phyloP scores from a whole-genome alignment of 106 monocot genomes.

The Cymbidium sinense region DNA sequence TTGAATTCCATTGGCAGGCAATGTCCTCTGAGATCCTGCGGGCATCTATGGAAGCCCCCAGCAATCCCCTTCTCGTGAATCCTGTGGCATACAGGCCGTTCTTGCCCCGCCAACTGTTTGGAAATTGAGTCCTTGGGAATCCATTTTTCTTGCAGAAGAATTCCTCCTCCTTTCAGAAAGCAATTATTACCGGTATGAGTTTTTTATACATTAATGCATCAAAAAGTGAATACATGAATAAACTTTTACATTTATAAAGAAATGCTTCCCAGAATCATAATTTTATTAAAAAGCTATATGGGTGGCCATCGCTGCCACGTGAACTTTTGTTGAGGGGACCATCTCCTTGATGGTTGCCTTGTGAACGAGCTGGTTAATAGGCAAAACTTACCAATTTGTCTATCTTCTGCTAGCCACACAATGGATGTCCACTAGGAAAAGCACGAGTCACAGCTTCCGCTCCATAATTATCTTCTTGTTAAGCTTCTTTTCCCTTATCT shows the following conservation, averaged over 20 bases:
- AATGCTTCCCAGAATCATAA: not conserved
- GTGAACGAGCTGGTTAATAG: not conserved
- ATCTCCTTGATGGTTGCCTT: slow-evolving; percentile 9
- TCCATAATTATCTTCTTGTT: not conserved
- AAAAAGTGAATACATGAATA: not conserved
- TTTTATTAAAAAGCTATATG: not conserved
- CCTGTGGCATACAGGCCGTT: slow-evolving; percentile 64
- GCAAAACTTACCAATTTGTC: slow-evolving; percentile 6
- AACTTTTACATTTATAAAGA: not conserved
- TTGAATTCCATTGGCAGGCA: slow-evolving; percentile 41
- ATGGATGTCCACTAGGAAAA: not conserved
- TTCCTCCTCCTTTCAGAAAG: slow-evolving; percentile 30
- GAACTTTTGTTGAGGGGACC: slow-evolving; percentile 14
- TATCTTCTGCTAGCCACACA: slow-evolving; percentile 4
- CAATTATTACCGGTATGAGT: not conserved
- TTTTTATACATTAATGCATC: slow-evolving; percentile 8
- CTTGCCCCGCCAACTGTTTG: slow-evolving; percentile 69
- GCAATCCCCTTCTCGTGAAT: slow-evolving; percentile 58
- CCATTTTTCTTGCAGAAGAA: slow-evolving; percentile 59
- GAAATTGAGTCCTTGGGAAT: slow-evolving; percentile 37
- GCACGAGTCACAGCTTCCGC: no score
- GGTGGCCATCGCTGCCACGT: slow-evolving; percentile 8
- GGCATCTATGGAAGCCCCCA: slow-evolving; percentile 58
- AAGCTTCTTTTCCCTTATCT: not conserved
- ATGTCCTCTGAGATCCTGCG: slow-evolving; percentile 54